Evolutionary conservation across 106 monocot genomes (phyloP).

Genomic region (Dioscorea alata): DNA sequence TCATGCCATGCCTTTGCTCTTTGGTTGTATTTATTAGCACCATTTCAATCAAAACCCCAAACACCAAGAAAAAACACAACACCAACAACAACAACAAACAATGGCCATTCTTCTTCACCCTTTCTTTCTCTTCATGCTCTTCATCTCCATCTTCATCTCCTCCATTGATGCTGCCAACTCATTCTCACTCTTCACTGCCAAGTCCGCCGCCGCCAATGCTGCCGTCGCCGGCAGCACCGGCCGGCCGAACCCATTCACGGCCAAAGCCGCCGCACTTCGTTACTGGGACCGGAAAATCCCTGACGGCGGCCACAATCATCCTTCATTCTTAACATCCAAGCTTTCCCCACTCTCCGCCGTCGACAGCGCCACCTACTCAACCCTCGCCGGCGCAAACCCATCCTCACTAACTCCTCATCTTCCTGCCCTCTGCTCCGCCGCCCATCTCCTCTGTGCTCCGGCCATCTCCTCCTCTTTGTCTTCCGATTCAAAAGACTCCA

Average conservation of each 20-base stretch:
- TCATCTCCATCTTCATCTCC: not conserved
- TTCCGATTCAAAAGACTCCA: conserved; percentile 7
- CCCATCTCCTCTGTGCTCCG: conserved; percentile 37
- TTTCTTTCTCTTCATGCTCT: conserved; percentile 6
- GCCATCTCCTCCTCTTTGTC: conserved; percentile 2
- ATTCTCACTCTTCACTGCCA: conserved; percentile 6
- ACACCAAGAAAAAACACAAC: too few species aligned
- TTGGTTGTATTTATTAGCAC: too few species aligned
- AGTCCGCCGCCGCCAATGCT: not conserved
- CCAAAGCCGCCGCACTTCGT: conserved; percentile 57
- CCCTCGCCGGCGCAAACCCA: conserved; percentile 23
- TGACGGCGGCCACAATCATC: conserved; percentile 29
- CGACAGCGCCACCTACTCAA: conserved; percentile 33
- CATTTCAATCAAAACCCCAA: too few species aligned
- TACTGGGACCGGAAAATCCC: conserved; percentile 79
- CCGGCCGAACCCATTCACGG: conserved; percentile 44
- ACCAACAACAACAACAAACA: too few species aligned
- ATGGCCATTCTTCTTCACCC: conserved; percentile 1
- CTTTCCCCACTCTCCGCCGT: conserved; percentile 66
- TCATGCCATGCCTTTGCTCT: too few species aligned
- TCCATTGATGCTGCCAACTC: not conserved
- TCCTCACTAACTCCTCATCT: conserved; percentile 24
- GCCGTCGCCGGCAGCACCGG: too few species aligned
- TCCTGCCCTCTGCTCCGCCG: conserved; percentile 53
- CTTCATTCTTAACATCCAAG: conserved; percentile 63